phyloP scores from a whole-genome alignment of 73 alveolate species.

The Strombidium stylifer region DNA sequence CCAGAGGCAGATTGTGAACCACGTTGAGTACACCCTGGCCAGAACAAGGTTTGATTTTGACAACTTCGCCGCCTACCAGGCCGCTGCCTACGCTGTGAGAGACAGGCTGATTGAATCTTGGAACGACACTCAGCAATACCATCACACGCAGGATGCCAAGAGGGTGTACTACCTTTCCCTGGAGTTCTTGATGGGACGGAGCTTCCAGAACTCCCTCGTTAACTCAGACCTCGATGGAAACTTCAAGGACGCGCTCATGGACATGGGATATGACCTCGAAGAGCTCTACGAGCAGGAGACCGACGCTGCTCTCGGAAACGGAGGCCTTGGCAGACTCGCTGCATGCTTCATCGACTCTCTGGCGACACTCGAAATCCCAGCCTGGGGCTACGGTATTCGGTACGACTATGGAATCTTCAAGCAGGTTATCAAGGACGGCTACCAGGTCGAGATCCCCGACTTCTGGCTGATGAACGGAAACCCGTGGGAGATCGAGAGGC shows the following conservation, averaged over 20 bases:
- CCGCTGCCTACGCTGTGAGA: slow-evolving; percentile 93
- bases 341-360: slow-evolving; percentile 99
- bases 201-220: slow-evolving; percentile 94
- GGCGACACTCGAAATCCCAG: slow-evolving; percentile 98
- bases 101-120: slow-evolving; percentile 95
- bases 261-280: slow-evolving; percentile 90
- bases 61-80: slow-evolving; percentile 82
- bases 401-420: slow-evolving; percentile 99
- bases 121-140: slow-evolving; percentile 88
- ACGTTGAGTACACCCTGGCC: slow-evolving; percentile 92
- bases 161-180: slow-evolving; percentile 94
- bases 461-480: slow-evolving; percentile 97
- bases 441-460: slow-evolving; percentile 98
- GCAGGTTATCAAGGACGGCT: slow-evolving; percentile 94
- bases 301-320: slow-evolving; percentile 99
- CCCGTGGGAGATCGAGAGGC: slow-evolving; percentile 99
- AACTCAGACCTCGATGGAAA: slow-evolving; percentile 88
- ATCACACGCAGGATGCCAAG: slow-evolving; percentile 67
- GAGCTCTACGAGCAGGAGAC: slow-evolving; percentile 95
- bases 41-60: slow-evolving; percentile 84
- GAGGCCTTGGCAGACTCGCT: slow-evolving; percentile 99
- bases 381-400: slow-evolving; percentile 99
- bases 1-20: slow-evolving; percentile 78
- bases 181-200: slow-evolving; percentile 98
- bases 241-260: slow-evolving; percentile 90